Conservation (phyloP, 306 rosid species). For the Abrus precatorius region DNA sequence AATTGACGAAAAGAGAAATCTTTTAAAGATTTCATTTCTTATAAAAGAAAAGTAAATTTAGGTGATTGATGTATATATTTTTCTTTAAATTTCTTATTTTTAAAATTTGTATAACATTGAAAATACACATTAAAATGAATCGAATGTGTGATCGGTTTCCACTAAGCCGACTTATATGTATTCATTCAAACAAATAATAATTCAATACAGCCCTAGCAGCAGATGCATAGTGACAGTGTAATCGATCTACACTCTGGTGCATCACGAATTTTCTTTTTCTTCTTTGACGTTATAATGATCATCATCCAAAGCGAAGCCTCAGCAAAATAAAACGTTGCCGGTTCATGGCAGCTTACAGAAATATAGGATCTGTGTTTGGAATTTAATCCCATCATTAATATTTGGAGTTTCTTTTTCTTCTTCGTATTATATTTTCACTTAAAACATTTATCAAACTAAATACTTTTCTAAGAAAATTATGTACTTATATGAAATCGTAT, state of each 20-base stretch:
- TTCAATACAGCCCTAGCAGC: background rate
- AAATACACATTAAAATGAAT: background rate
- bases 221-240: background rate
- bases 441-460: too few relatives aligned
- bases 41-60: too few relatives aligned
- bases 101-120: background rate
- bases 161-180: background rate
- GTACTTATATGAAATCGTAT: too few relatives aligned
- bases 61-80: background rate
- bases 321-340: background rate
- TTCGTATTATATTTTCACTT: background rate
- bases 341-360: background rate
- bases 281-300: background rate
- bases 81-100: background rate
- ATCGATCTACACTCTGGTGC: too few relatives aligned
- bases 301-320: background rate
- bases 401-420: background rate
- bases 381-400: background rate
- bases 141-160: background rate
- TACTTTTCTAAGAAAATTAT: too few relatives aligned
- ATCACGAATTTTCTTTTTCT: slow-evolving; percentile 13
- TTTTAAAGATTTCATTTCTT: too few relatives aligned
- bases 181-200: background rate
- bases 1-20: too few relatives aligned
- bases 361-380: background rate